Evolutionary conservation across 2,329 filamentous ascomycete genomes (phyloP), one percentile per base, ranked within the genome.

Genomic region (Monilinia fructicola): DNA sequence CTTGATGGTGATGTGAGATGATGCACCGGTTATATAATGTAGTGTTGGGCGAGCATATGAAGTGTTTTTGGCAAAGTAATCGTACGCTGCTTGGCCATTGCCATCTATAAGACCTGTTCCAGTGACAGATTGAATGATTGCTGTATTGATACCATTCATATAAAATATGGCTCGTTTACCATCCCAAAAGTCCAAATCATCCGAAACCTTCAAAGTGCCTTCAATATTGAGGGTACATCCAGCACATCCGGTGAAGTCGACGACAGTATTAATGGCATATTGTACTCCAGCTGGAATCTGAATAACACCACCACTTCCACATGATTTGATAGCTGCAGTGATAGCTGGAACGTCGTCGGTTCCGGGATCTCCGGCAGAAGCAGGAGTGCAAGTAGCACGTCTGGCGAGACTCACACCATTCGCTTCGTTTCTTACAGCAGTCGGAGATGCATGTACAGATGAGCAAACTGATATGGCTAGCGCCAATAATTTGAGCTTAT

Each of bases 141-240:
- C 73, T 0, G 76, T 78, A 3, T 71, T 75, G 44, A 81, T 77
- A 12, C 75, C 73, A 16, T 76, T 72, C 11, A 82, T 71, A 53
- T 74, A 72, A 52, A 83, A 77, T 64, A 82, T 79, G 14, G 77
- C 76, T 0, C 70, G 76, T 62, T 77, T 76, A 21, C 78, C 78
- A 31, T 77, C 73, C 81, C 81, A 83, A 67, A 79, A 80, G 42
- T 75, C 71, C 9, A 78, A 77, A 56, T 80, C 73, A 2, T 76
- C 73, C 1, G 77, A 75, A 4, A 78, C 77, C 64, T 78, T 78
- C 5, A 83, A 70, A 0, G 77, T 74, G 0, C 81, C 81, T 66
- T 83, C 80, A 7, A 83, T 73, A 67, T 82, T 78, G 58, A 83
- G 75, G 54, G 79, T 79, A 69, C 81, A 83, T n/a, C 74, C 75